Evolutionary conservation across 2,329 filamentous ascomycete species (phyloP), one percentile per base, ranked within the genome.

Genomic region (Hyphodiscus sp.): DNA sequence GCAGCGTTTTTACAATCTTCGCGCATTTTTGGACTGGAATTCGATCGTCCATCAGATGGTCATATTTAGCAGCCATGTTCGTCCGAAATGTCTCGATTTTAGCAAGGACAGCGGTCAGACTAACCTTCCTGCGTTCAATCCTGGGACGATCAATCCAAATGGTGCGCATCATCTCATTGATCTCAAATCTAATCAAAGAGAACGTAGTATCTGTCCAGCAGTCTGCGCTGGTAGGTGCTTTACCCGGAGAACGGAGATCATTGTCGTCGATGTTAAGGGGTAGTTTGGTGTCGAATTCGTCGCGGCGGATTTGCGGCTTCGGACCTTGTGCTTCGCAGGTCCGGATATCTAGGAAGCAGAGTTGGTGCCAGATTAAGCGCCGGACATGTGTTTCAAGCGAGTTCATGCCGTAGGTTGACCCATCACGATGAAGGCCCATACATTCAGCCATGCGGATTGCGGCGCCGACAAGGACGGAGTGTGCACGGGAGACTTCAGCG

Each of bases 321-420:
- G 87, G 87, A 0, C 86, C 87, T 57, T 88, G 86, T 1, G 83
- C 81, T 68, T 91, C 87, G 63, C 82, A 87, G 0, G 86, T 89
- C 41, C 86, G 77, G 53, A 89, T 79, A 65, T 91, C 87, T 9
- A 91, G 74, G 65, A 88, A 88, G 68, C 85, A 89, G 19, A 91
- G 75, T 62, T 91, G 86, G 65, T 89, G 84, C 87, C 87, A 91
- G 33, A 90, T 75, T 41, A 90, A 71, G 4, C 87, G 80, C 13
- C 87, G 80, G 2, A 89, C 75, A 50, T 91, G 86, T 0, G 82
- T 83, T 61, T 91, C 86, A 2, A 89, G 71, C 0, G 86, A 78
- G 2, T 76, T 80, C 53, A 86, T 76, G 1, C 79, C 81, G 62
- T 87, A 89, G 10, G 78, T 75, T 44, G 81, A 78, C 6, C 65